Evolutionary conservation across 2,329 filamentous ascomycete genomes (phyloP).

Genomic region (Lasiodiplodia gonubiensis): DNA sequence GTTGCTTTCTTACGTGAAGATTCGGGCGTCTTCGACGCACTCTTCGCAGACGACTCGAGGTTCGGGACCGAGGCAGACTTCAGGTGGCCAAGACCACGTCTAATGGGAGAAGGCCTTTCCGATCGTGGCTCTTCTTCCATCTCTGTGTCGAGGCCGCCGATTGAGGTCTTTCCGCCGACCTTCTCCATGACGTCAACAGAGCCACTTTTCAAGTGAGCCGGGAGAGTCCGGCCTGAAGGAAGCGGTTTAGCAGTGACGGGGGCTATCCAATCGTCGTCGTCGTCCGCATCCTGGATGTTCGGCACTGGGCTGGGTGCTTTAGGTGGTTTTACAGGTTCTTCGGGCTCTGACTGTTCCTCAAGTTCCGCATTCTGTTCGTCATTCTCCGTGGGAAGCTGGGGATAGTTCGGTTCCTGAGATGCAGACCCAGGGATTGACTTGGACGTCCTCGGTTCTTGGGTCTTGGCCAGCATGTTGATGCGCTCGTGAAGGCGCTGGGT

Average conservation of each 20-base stretch:
- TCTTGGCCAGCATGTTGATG: conserved; percentile 75
- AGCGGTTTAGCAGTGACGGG: conserved; percentile 52
- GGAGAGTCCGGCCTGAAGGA: conserved; percentile 45
- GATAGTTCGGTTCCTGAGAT: conserved; percentile 45
- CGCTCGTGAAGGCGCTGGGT: conserved; percentile 92
- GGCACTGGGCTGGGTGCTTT: conserved; percentile 28
- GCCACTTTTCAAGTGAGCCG: conserved; percentile 64
- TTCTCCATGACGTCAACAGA: conserved; percentile 67
- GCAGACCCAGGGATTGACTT: conserved; percentile 48
- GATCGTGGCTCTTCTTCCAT: background rate
- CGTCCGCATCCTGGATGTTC: conserved; percentile 39
- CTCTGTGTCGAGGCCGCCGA: conserved; percentile 32
- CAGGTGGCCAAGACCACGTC: conserved; percentile 56
- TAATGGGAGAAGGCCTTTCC: conserved; percentile 27
- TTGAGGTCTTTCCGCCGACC: conserved; percentile 49
- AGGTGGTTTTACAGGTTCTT: conserved; percentile 31
- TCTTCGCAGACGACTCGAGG: conserved; percentile 57
- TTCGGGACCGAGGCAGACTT: conserved; percentile 70
- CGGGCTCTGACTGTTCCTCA: conserved; percentile 29
- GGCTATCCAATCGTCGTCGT: conserved; percentile 65
- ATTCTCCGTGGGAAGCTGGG: conserved; percentile 42
- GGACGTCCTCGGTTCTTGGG: conserved; percentile 52
- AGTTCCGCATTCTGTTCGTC: background rate
- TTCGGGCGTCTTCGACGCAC: conserved; percentile 39
- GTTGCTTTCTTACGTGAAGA: conserved; percentile 62